Evolutionary conservation across 2,329 filamentous ascomycete species (phyloP).

Genomic region (Aureobasidium sp.): DNA sequence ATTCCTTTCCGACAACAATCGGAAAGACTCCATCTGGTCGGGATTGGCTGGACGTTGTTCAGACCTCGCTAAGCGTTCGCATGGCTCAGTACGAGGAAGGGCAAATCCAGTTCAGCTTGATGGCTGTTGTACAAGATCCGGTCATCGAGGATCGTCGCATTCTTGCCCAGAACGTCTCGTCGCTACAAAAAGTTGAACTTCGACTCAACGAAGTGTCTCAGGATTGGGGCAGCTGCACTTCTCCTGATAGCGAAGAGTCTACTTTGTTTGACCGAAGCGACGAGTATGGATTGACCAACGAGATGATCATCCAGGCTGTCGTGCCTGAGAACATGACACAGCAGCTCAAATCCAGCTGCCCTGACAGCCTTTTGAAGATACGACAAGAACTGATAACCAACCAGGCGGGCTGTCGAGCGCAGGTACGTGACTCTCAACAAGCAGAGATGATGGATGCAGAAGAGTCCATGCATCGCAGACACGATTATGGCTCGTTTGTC

Average conservation of each 20-base stretch:
- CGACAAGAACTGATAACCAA: constrained; percentile 36
- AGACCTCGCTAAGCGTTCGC: constrained; percentile 56
- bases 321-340: constrained; percentile 23
- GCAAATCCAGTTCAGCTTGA: constrained; percentile 66
- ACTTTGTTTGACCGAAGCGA: constrained; percentile 18
- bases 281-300: constrained; percentile 23
- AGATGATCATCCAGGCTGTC: constrained; percentile 30
- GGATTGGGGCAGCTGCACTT: constrained; percentile 38
- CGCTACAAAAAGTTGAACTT: constrained; percentile 34
- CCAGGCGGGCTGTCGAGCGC: constrained; percentile 37
- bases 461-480: constrained; percentile 49
- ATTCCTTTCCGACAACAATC: constrained; percentile 60
- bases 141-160: constrained; percentile 41
- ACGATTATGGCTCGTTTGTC: constrained; percentile 63
- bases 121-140: constrained; percentile 66
- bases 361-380: constrained; percentile 31
- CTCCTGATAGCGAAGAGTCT: constrained; percentile 21
- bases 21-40: constrained; percentile 43
- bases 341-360: constrained; percentile 22
- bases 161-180: constrained; percentile 40
- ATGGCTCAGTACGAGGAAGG: constrained; percentile 62
- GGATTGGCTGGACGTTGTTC: constrained; percentile 62
- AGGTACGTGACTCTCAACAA: constrained; percentile 45
- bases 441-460: constrained; percentile 43
- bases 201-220: constrained; percentile 34